Conservation (phyloP, 2,329 filamentous ascomycete species). For the Colletotrichum gigasporum region DNA sequence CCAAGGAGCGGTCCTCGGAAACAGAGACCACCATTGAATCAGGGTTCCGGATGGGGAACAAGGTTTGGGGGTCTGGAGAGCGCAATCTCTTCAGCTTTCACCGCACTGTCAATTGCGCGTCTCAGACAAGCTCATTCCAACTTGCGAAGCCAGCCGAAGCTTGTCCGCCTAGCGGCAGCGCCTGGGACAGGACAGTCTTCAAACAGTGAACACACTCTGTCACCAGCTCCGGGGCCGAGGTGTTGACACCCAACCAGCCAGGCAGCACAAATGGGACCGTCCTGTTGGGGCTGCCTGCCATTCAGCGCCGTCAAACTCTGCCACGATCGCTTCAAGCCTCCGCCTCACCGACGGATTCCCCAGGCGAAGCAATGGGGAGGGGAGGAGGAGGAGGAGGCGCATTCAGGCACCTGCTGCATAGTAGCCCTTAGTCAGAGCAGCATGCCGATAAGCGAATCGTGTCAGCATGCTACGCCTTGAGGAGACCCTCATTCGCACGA, state of each 20-base stretch:
- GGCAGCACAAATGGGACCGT: too few species aligned
- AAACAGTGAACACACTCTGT: too few species aligned
- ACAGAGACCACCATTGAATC: background rate
- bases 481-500: background rate
- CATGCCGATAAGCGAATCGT: background rate
- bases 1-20: background rate
- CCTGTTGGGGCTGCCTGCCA: too few species aligned
- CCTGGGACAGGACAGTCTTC: too few species aligned
- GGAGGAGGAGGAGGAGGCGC: background rate
- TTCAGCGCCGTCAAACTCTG: too few species aligned
- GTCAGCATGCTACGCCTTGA: background rate
- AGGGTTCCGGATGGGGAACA: background rate
- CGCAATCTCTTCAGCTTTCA: background rate
- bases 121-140: too few species aligned
- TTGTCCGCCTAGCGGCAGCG: background rate
- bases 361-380: background rate
- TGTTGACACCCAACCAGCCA: too few species aligned
- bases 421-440: constrained; percentile 3
- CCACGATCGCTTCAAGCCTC: too few species aligned
- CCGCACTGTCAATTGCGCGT: background rate
- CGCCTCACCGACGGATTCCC: too few species aligned
- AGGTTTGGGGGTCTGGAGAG: background rate
- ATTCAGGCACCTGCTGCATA: background rate
- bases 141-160: too few species aligned
- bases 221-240: too few species aligned